phyloP scores from a whole-genome alignment of 2,329 filamentous ascomycete species.

The Helotiales sp. region DNA sequence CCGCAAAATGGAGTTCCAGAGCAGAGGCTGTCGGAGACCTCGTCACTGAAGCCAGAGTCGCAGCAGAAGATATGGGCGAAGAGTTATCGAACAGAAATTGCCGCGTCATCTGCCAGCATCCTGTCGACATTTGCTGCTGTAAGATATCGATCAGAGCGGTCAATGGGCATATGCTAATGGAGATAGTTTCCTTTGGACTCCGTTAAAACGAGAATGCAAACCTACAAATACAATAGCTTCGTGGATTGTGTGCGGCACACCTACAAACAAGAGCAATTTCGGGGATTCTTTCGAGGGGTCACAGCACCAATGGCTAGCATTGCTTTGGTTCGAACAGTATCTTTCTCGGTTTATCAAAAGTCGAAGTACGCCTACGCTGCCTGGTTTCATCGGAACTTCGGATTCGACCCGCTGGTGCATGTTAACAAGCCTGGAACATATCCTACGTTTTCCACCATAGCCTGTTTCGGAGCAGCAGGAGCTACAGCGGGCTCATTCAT shows the following conservation, averaged over 20 bases:
- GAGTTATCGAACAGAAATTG: constrained; percentile 77
- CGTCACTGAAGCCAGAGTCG: constrained; percentile 13
- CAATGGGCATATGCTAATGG: constrained; percentile 12
- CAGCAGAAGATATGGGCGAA: constrained; percentile 60
- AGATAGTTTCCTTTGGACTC: constrained; percentile 75
- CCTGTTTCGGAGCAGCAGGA: constrained; percentile 76
- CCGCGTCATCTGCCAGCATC: constrained; percentile 74
- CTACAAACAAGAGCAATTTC: constrained; percentile 70
- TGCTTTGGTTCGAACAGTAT: constrained; percentile 74
- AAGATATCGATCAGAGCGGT: constrained; percentile 26
- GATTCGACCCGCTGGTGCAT: constrained; percentile 69
- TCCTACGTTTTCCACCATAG: constrained; percentile 71
- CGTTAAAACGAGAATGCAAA: constrained; percentile 88
- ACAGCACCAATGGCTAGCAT: constrained; percentile 79
- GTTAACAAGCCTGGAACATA: constrained; percentile 70
- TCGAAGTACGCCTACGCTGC: constrained; percentile 73
- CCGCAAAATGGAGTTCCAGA: constrained; percentile 27
- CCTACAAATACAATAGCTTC: constrained; percentile 76
- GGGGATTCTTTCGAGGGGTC: constrained; percentile 81
- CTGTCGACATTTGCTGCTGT: constrained; percentile 75
- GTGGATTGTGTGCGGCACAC: constrained; percentile 73
- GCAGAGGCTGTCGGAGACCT: constrained; percentile 10
- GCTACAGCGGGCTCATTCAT: constrained; percentile 79
- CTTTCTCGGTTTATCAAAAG: constrained; percentile 77
- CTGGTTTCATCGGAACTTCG: constrained; percentile 67